Evolutionary conservation across 495 filamentous ascomycete species (phyloP), one percentile per base, ranked within the genome.

Genomic region (Aspergillus avenaceus): DNA sequence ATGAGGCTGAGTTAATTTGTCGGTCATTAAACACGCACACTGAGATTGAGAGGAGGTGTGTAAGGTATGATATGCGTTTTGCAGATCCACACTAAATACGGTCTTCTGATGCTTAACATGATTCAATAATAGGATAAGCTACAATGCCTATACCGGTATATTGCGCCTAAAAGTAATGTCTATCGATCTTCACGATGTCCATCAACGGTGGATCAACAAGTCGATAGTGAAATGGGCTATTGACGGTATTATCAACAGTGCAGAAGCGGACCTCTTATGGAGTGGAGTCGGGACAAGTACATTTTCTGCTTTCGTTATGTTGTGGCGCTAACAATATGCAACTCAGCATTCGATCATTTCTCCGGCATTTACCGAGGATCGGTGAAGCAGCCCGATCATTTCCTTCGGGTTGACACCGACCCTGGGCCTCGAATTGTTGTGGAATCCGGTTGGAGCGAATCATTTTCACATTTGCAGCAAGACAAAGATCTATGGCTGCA

Each of bases 141-240:
- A 37, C 14, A 48, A 48, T 31, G 7, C 45, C 3, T 2, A 5
- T 1, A 23, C 31, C 4, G 14, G 45, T 5, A 26, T 48, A 7
- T 21, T 48, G n/a, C 45, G 45, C 28, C 13, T 48, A 11, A 48
- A 48, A 38, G 2, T 48, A 3, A 48, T 48, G 45, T 21, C 45
- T 16, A 48, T 38, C 19, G n/a, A n/a, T 25, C 45, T 48, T 2
- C 45, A 48, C 19, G 45, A 48, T 25, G 29, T 37, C 29, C 45
- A 48, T 18, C 28, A 37, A 21, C 45, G 31, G 8, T 48, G 45
- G 45, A 48, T 48, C 21, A 48, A 48, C 29, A 2, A 1, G 1
- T 23, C 3, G 7, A 36, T 48, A 7, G 19, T 48, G 3, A 4
- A 48, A 38, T 48, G 45, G 45, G 2, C 16, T 5, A 23, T 12